Percentiles rank a stretch among this genome's conserved stretches.
Conservation (phyloP, 169 alveolate species). For the Eimeria zaria region DNA sequence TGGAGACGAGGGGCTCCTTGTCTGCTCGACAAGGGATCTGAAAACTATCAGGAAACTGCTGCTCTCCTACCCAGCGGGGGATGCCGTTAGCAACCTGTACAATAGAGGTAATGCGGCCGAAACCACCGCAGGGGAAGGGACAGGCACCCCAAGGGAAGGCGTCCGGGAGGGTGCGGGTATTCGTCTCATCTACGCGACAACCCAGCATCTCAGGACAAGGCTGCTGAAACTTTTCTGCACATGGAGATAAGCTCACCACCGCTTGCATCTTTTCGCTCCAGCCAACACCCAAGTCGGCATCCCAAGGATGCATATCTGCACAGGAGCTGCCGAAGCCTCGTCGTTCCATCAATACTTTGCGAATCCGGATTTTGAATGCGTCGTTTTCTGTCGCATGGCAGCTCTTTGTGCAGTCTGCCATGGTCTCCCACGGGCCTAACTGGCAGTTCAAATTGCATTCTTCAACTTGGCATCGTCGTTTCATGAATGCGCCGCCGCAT, state of each 20-base stretch:
- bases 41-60: slow-evolving; percentile 77
- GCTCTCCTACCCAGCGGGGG: slow-evolving; percentile 82
- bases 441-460: slow-evolving; percentile 74
- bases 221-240: slow-evolving; percentile 30
- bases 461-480: slow-evolving; percentile 30
- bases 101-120: slow-evolving; percentile 74
- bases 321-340: slow-evolving; percentile 68
- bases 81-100: slow-evolving; percentile 83
- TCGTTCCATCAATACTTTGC: slow-evolving; percentile 67
- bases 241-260: slow-evolving; percentile 62
- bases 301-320: slow-evolving; percentile 72
- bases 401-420: slow-evolving; percentile 81
- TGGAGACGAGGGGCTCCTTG: slow-evolving; percentile 74
- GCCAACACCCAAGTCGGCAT: slow-evolving; percentile 54
- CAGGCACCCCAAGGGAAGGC: slow-evolving; percentile 84
- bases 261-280: slow-evolving; percentile 80
- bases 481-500: slow-evolving; percentile 76
- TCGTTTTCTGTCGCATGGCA: slow-evolving; percentile 60
- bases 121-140: slow-evolving; percentile 83
- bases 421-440: slow-evolving; percentile 78
- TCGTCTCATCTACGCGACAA: slow-evolving; percentile 68
- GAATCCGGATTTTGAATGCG: slow-evolving; percentile 69
- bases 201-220: slow-evolving; percentile 69
- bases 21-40: slow-evolving; percentile 82
- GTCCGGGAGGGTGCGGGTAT: slow-evolving; percentile 68